Conservation (phyloP, 1,139 yeast species). For the Kodamaea derodonti region DNA sequence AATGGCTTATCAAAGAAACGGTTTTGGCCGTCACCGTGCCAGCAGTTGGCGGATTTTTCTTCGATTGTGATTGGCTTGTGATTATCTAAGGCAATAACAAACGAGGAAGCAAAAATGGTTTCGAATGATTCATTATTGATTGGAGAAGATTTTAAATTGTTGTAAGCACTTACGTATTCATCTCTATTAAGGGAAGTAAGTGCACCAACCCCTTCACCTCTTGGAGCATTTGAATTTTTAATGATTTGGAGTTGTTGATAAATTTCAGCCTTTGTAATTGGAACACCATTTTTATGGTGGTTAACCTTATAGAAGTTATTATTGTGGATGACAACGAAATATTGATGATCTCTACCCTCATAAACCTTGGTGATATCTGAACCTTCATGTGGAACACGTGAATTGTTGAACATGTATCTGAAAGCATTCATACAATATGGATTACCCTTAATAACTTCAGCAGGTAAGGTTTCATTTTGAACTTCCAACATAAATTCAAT, state of each 20-base stretch:
- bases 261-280: slow-evolving; percentile 57
- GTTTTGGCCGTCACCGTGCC: slow-evolving; percentile 95
- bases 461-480: slow-evolving; percentile 59
- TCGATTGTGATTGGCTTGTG: slow-evolving; percentile 72
- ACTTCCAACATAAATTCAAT: slow-evolving; percentile 53
- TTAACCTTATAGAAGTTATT: slow-evolving; percentile 80
- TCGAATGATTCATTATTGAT: slow-evolving; percentile 58
- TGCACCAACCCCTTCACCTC: slow-evolving; percentile 63
- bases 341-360: slow-evolving; percentile 56
- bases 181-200: slow-evolving; percentile 87
- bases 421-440: slow-evolving; percentile 95
- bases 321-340: slow-evolving; percentile 68
- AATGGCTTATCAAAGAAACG: slow-evolving; percentile 91
- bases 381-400: slow-evolving; percentile 67
- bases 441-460: slow-evolving; percentile 75
- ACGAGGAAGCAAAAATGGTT: slow-evolving; percentile 73
- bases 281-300: slow-evolving; percentile 57
- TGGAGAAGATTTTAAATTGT: slow-evolving; percentile 50
- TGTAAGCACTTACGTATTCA: slow-evolving; percentile 65
- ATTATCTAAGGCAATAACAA: slow-evolving; percentile 76
- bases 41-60: slow-evolving; percentile 80
- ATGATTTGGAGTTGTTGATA: slow-evolving; percentile 63
- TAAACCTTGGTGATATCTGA: slow-evolving; percentile 54
- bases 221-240: slow-evolving; percentile 38
- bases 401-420: slow-evolving; percentile 86